Conservation (phyloP, 768 basidiomycete genomes). For the Asterophora parasitica region DNA sequence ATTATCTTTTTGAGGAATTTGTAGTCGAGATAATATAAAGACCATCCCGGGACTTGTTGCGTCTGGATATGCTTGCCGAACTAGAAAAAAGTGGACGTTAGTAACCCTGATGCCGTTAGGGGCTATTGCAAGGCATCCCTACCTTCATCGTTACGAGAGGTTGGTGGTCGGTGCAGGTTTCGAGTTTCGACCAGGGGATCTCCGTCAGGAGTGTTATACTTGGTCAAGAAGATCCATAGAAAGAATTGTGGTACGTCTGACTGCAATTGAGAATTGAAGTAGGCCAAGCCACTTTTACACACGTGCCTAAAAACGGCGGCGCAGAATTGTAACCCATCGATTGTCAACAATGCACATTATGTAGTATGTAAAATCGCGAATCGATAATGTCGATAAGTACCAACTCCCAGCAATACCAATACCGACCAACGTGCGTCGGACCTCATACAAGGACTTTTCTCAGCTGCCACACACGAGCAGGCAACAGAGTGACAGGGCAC, state of each 20-base stretch:
- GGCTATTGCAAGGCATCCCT: constrained; percentile 1
- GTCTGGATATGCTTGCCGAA: constrained; percentile 98
- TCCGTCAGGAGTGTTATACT: constrained; percentile 8
- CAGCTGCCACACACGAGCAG: constrained; percentile 73
- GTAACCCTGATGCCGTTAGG: constrained; percentile 9
- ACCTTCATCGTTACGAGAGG: constrained; percentile 21
- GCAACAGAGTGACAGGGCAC: constrained; percentile 86
- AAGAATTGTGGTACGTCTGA: constrained; percentile 4
- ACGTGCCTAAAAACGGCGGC: constrained; percentile 21
- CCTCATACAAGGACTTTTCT: constrained; percentile 77
- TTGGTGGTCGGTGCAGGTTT: constrained; percentile 13
- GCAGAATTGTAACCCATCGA: constrained; percentile 8
- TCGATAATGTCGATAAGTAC: constrained; percentile 18
- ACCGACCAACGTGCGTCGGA: constrained; percentile 48
- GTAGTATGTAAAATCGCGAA: constrained; percentile 14
- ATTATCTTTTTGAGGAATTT: constrained; percentile 99
- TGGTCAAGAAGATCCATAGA: constrained; percentile 10
- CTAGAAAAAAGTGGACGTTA: constrained; percentile 36
- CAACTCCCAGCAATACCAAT: neutral
- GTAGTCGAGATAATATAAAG: constrained; percentile 93
- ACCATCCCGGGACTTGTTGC: constrained; percentile 97
- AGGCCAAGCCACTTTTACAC: constrained; percentile 14
- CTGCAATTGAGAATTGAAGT: neutral
- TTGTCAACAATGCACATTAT: constrained; percentile 4
- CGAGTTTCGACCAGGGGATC: constrained; percentile 5